These are phyloP conservation scores for Geotrichum ghanense DNA, from an alignment of 805 yeast genomes.

Conservation along the genomic window DNA sequence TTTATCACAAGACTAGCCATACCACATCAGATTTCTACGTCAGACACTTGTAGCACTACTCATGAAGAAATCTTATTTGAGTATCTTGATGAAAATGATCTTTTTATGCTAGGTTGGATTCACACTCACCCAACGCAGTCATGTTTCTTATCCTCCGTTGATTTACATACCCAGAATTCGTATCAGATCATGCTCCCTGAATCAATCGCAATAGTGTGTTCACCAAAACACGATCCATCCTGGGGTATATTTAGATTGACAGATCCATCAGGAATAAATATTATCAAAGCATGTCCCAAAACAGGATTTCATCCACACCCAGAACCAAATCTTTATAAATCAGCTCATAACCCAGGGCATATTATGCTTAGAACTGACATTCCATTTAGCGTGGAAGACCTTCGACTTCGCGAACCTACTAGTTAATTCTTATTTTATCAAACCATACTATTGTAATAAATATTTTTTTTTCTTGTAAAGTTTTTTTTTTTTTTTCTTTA, in stretches of 20 bases:
- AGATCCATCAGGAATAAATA: constrained; percentile 52
- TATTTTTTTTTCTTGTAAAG: background rate
- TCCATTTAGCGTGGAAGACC: constrained; percentile 39
- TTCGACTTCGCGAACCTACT: constrained; percentile 24
- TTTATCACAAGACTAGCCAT: constrained; percentile 50
- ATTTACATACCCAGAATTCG: constrained; percentile 55
- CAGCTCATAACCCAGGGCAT: constrained; percentile 40
- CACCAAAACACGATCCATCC: constrained; percentile 39
- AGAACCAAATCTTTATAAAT: constrained; percentile 38
- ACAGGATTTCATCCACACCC: constrained; percentile 52
- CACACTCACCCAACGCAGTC: constrained; percentile 67
- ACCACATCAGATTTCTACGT: constrained; percentile 52
- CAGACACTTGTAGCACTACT: constrained; percentile 50
- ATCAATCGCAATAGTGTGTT: constrained; percentile 55
- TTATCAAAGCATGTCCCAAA: constrained; percentile 38
- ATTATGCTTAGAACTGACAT: constrained; percentile 34
- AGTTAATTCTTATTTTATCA: background rate
- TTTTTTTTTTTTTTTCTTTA: background rate
- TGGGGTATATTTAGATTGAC: constrained; percentile 51
- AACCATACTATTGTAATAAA: background rate
- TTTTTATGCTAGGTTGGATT: constrained; percentile 63
- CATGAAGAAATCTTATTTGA: constrained; percentile 50
- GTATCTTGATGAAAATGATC: constrained; percentile 40
- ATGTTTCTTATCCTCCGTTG: constrained; percentile 57
- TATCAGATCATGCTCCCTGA: constrained; percentile 63